Base-by-base conservation (phyloP, 1,284 basidiomycete species). In the Sanghuangporus weigelae region DNA sequence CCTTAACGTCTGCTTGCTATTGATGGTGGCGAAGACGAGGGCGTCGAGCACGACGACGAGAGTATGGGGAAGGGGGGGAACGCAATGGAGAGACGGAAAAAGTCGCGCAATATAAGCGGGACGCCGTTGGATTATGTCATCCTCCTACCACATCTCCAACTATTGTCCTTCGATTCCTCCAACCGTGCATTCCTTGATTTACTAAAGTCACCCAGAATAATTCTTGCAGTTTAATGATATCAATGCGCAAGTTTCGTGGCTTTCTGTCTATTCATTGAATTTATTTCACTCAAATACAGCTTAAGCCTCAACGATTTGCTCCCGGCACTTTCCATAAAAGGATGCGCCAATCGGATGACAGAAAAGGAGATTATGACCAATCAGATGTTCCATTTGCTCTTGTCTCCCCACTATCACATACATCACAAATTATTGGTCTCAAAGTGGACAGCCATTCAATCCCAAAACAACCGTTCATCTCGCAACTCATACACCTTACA, bases 81-180 rank as follows among this genome's bases (percentile, higher is more conserved):
- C 19, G 10, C 11, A 59, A 63, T 26, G 19, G 23, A 23, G 21
- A 66, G 16, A 60, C 12, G 19, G 39, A 48, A 63, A 54, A 49
- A 57, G 38, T 56, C 40, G 49, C 42, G 57, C 26, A 57, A 63
- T 62, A 53, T 46, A 62, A 53, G 19, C 53, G 36, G 53, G 26
- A 5, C 6, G 11, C 53, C 50, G 7, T 23, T 12, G 14, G 31
- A 54, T 54, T 54, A 54, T 54, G 53, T 54, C 53, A 54, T 54
- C 53, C 14, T 38, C 26, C 31, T n/a, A 38, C 7, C 14, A 4
- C 21, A 31, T 21, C n/a, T 51, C 49, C 49, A 31, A 23, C 36
- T 54, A 38, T 54, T 38, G 53, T 38, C 12, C 19, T 2, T 19
- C n/a, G 26, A 14, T 54, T 54, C 53, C 35, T 54, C 10, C 31